phyloP scores from a whole-genome alignment of 1,139 yeast genomes.

The Debaryomycetaceae sp. region DNA sequence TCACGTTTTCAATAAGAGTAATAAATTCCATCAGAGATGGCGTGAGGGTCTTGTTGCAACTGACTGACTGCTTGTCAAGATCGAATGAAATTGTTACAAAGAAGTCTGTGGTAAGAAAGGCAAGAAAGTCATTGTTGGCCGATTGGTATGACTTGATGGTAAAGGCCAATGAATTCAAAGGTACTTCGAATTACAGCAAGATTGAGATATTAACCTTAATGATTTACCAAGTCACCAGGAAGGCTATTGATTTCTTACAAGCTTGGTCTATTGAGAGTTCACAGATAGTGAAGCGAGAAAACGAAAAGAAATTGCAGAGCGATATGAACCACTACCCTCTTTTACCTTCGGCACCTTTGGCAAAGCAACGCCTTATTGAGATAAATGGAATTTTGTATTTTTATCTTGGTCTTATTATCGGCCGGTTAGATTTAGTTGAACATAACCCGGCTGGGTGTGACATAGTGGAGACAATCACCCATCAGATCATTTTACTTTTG shows the following conservation, averaged over 20 bases:
- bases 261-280: slow-evolving; percentile 67
- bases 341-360: slow-evolving; percentile 59
- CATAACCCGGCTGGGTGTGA: slow-evolving; percentile 70
- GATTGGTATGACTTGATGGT: slow-evolving; percentile 90
- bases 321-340: slow-evolving; percentile 44
- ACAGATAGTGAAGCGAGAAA: slow-evolving; percentile 36
- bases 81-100: slow-evolving; percentile 74
- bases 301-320: slow-evolving; percentile 32
- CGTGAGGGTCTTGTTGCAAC: slow-evolving; percentile 68
- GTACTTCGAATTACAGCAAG: slow-evolving; percentile 62
- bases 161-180: slow-evolving; percentile 79
- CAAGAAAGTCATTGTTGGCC: slow-evolving; percentile 77
- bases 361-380: slow-evolving; percentile 69
- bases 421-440: slow-evolving; percentile 71
- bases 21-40: slow-evolving; percentile 70
- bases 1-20: slow-evolving; percentile 44
- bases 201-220: slow-evolving; percentile 70
- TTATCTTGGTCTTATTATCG: slow-evolving; percentile 69
- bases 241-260: slow-evolving; percentile 69
- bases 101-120: slow-evolving; percentile 64
- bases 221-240: slow-evolving; percentile 70
- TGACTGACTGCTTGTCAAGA: slow-evolving; percentile 81
- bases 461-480: slow-evolving; percentile 59
- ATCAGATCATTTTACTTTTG: slow-evolving; percentile 61
- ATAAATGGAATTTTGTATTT: slow-evolving; percentile 66